Evolutionary conservation across 805 yeast species (phyloP).

Genomic region (Wickerhamiella parazyma): DNA sequence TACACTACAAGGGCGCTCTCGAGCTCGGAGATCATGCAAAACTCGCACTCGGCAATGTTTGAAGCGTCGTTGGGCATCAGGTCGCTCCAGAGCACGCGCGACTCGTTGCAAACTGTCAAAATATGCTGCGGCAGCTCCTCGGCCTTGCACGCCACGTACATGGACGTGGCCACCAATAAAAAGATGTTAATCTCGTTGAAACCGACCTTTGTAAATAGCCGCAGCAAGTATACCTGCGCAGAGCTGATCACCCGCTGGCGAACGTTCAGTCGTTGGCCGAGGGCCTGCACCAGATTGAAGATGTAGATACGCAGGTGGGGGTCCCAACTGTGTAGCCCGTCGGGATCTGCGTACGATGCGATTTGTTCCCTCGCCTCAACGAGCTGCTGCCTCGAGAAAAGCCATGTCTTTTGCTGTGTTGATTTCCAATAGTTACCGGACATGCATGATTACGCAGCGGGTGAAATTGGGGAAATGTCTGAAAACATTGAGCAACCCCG

Average conservation of each 20-base stretch:
- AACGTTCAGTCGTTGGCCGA: conserved; percentile 65
- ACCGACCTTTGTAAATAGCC: conserved; percentile 47
- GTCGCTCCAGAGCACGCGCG: conserved; percentile 88
- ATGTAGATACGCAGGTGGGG: conserved; percentile 46
- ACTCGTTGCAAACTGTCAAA: conserved; percentile 66
- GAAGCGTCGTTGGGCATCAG: conserved; percentile 84
- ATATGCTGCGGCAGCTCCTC: conserved; percentile 96
- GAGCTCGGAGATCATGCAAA: conserved; percentile 80
- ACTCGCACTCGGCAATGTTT: conserved; percentile 89
- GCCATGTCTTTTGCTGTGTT: conserved; percentile 73
- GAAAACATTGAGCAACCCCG: too few species aligned
- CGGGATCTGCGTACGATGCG: conserved; percentile 22
- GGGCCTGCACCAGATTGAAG: conserved; percentile 56
- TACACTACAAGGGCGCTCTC: conserved; percentile 29
- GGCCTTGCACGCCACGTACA: conserved; percentile 82
- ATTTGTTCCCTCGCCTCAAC: conserved; percentile 28
- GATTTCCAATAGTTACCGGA: conserved; percentile 75
- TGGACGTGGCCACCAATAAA: conserved; percentile 65
- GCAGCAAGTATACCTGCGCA: conserved; percentile 70
- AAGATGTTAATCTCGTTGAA: conserved; percentile 76
- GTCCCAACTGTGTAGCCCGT: conserved; percentile 23
- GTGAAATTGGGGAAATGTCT: too few species aligned
- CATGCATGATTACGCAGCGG: conserved; percentile 8
- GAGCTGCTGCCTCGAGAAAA: conserved; percentile 51
- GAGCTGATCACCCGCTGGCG: conserved; percentile 79